Conservation (phyloP, 371 early-diverging fungal species). For the Mortierella sp. region DNA sequence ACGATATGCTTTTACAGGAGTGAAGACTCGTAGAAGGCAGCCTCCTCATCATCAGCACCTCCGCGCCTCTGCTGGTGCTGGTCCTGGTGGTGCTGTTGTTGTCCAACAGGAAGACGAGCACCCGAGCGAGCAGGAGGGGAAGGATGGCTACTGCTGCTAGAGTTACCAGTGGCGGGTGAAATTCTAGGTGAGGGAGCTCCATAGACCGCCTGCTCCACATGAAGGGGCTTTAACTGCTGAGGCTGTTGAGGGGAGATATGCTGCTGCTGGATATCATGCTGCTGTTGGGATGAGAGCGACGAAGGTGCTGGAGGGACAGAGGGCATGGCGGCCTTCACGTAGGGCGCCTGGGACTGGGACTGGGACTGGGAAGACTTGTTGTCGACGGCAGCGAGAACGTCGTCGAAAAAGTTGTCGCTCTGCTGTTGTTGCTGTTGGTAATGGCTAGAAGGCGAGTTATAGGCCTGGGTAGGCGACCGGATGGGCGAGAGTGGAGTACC, state of each 20-base stretch:
- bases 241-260: conserved; percentile 15
- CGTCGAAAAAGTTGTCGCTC: conserved; percentile 46
- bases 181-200: conserved; percentile 54
- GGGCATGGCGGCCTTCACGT: not conserved
- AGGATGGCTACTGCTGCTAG: not conserved
- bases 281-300: conserved; percentile 15
- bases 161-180: conserved; percentile 13
- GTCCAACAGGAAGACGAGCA: conserved; percentile 22
- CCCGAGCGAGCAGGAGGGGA: conserved; percentile 16
- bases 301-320: conserved; percentile 13
- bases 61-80: conserved; percentile 5
- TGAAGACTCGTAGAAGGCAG: conserved; percentile 35
- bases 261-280: conserved; percentile 14
- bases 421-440: conserved; percentile 20
- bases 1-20: conserved; percentile 22
- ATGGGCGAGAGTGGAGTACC: conserved; percentile 23
- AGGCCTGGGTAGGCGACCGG: conserved; percentile 11
- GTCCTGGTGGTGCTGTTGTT: conserved; percentile 17
- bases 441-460: conserved; percentile 18
- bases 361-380: conserved; percentile 13
- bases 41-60: conserved; percentile 18
- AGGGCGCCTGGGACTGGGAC: not conserved
- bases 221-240: conserved; percentile 15
- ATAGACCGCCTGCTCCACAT: conserved; percentile 33
- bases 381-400: conserved; percentile 49